phyloP scores from a whole-genome alignment of 768 basidiomycete species.

The Phanerodontia chrysosporium region DNA sequence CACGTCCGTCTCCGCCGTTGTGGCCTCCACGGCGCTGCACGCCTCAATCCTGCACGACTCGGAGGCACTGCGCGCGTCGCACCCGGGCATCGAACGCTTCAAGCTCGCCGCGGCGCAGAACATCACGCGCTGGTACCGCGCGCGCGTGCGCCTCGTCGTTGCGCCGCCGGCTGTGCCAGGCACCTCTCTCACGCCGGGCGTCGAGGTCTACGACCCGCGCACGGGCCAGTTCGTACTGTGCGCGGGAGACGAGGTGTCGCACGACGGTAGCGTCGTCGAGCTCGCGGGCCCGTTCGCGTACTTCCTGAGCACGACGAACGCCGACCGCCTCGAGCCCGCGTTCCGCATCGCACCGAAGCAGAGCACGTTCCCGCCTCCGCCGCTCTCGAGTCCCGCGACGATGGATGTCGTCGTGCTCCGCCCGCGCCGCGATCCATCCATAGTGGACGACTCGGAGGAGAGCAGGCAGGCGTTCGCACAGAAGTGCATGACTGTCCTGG shows the following conservation, averaged over 20 bases:
- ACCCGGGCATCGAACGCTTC: conserved; percentile 83
- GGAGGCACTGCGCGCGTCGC: conserved; percentile 60
- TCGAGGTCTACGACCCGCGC: conserved; percentile 37
- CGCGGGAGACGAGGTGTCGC: conserved; percentile 29
- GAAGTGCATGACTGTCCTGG: conserved; percentile 51
- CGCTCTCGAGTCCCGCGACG: conserved; percentile 23
- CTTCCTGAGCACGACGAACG: conserved; percentile 78
- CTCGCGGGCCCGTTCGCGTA: conserved; percentile 81
- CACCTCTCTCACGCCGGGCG: conserved; percentile 25
- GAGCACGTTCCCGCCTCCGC: conserved; percentile 23
- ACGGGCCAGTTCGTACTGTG: conserved; percentile 50
- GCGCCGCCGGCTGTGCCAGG: conserved; percentile 31
- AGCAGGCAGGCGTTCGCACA: conserved; percentile 46
- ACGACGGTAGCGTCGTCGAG: conserved; percentile 25
- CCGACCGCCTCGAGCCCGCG: conserved; percentile 78
- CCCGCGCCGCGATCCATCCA: conserved; percentile 56
- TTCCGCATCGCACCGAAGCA: conserved; percentile 72
- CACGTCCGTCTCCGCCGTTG: conserved; percentile 62
- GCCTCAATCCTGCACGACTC: conserved; percentile 82
- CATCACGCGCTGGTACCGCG: conserved; percentile 65
- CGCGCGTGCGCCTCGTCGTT: conserved; percentile 44
- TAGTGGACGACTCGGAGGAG: conserved; percentile 37
- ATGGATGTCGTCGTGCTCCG: conserved; percentile 78
- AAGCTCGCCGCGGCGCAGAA: conserved; percentile 81
- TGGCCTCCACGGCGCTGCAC: conserved; percentile 82